Evolutionary conservation across 805 yeast species (phyloP), one percentile per base, ranked within the genome.

Genomic region (Zygotorulaspora danielsina): DNA sequence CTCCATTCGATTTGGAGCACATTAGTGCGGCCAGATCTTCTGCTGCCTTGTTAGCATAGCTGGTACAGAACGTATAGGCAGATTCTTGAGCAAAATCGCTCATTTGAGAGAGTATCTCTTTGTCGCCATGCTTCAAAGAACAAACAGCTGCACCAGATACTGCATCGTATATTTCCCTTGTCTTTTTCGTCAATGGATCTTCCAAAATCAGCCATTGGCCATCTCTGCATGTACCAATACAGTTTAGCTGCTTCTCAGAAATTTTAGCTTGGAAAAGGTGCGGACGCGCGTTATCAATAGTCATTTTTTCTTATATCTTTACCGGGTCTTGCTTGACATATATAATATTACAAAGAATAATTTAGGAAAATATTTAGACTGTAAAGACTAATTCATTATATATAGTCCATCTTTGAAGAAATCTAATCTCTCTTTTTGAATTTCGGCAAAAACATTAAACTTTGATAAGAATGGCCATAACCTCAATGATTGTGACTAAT

Each of bases 121-220:
- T 53, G 39, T 66, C 69, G 30, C 57, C 53, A 34, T 65, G 68
- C 21, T 73, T 73, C 8, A 69, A 47, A 4, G 69, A 62, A 10
- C 66, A 64, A 29, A 69, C 74, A 13, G 74, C 73, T 13, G 73
- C 74, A 41, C 73, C 73, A 11, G 72, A 65, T 47, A 56, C 55
- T 12, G 65, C 72, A 50, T 69, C 73, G 17, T 29, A 29, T 3
- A 29, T 29, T 29, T 29, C n/a, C 8, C 17, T 13, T 3, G 11
- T 29, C 17, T 29, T 18, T 10, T 15, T 29, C 11, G 38, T 34
- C 18, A 25, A 13, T 9, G 38, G 38, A 25, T 34, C 37, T 25
- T 34, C 22, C 4, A 34, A 34, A 15, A 34, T n/a, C 12, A 34
- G 21, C 38, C 38, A 34, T 15, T 34, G 38, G 9, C 38, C 38